Evolutionary conservation across 202 grass and related monocot genomes (phyloP).

Genomic region (Panicum virgatum): DNA sequence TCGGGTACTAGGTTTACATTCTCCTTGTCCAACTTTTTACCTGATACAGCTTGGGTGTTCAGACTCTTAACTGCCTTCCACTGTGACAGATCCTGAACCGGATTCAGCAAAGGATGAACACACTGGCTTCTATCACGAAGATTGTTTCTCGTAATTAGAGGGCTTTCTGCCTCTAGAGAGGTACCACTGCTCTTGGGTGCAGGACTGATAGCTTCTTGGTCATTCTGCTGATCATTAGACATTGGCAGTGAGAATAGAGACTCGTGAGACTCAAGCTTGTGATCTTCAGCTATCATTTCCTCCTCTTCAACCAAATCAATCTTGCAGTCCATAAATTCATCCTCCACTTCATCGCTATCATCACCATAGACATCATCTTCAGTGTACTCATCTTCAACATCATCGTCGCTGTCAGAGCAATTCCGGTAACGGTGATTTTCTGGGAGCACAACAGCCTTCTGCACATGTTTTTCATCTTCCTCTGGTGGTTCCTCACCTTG

Average conservation of each 20-base stretch:
- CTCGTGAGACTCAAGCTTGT: constrained; percentile 72
- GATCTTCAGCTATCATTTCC: constrained; percentile 41
- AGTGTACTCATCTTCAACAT: constrained; percentile 39
- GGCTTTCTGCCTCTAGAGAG: constrained; percentile 47
- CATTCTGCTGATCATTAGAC: constrained; percentile 50
- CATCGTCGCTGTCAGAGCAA: constrained; percentile 57
- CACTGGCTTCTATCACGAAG: constrained; percentile 61
- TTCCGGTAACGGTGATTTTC: constrained; percentile 79
- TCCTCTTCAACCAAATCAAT: constrained; percentile 53
- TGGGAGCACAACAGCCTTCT: constrained; percentile 41
- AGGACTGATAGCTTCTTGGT: constrained; percentile 60
- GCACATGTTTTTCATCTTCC: constrained; percentile 27
- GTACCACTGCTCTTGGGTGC: constrained; percentile 40
- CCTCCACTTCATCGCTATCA: constrained; percentile 54
- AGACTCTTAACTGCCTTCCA: constrained; percentile 82
- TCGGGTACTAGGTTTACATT: constrained; percentile 32
- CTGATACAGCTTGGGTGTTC: constrained; percentile 45
- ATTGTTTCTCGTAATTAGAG: constrained; percentile 47
- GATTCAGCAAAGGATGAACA: constrained; percentile 68
- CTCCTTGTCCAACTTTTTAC: constrained; percentile 46
- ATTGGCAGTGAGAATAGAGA: constrained; percentile 80
- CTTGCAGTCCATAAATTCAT: constrained; percentile 57
- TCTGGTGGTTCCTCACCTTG: constrained; percentile 39
- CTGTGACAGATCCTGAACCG: constrained; percentile 75
- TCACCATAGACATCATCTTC: constrained; percentile 52